Evolutionary conservation across 2,329 filamentous ascomycete genomes (phyloP).

Genomic region (Ophiostoma tasmaniense): DNA sequence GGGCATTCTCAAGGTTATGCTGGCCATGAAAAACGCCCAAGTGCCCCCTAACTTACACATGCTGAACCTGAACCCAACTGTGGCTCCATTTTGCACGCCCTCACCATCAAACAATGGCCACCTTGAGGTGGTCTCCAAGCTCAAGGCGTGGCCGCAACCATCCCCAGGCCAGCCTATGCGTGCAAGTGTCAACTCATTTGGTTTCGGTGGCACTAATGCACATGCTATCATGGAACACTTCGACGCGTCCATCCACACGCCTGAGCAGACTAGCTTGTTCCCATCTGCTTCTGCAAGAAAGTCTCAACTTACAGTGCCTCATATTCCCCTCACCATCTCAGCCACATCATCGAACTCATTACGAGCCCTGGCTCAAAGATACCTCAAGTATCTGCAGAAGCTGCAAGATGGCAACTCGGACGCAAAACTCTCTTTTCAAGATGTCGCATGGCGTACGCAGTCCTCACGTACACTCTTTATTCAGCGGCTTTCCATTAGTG

Average conservation of each 20-base stretch:
- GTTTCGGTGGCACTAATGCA: slow-evolving; percentile 38
- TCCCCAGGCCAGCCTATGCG: slow-evolving; percentile 35
- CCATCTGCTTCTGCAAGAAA: background rate
- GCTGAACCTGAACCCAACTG: slow-evolving; percentile 31
- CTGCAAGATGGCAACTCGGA: slow-evolving; percentile 19
- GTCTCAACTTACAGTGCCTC: slow-evolving; percentile 7
- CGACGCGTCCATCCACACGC: slow-evolving; percentile 28
- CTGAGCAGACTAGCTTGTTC: slow-evolving; percentile 21
- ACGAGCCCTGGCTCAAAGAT: background rate
- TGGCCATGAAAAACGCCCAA: slow-evolving; percentile 32
- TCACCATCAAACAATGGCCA: slow-evolving; percentile 29
- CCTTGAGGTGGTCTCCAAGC: slow-evolving; percentile 29
- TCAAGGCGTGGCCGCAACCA: slow-evolving; percentile 22
- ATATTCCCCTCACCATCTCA: slow-evolving; percentile 8
- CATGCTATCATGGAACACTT: slow-evolving; percentile 40
- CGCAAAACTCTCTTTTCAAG: background rate
- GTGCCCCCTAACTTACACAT: slow-evolving; percentile 39
- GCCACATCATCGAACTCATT: slow-evolving; percentile 11
- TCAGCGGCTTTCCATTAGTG: slow-evolving; percentile 11
- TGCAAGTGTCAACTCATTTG: slow-evolving; percentile 39
- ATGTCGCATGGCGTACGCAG: slow-evolving; percentile 8
- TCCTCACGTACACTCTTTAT: slow-evolving; percentile 4
- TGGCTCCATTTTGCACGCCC: slow-evolving; percentile 29
- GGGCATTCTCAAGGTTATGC: slow-evolving; percentile 37
- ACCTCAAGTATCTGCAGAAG: background rate